A percentile compares a stretch with the other conserved stretches of the same genome.
Evolutionary conservation across 371 early-diverging fungal species (phyloP).

Genomic region (Apophysomyces ossiformis): DNA sequence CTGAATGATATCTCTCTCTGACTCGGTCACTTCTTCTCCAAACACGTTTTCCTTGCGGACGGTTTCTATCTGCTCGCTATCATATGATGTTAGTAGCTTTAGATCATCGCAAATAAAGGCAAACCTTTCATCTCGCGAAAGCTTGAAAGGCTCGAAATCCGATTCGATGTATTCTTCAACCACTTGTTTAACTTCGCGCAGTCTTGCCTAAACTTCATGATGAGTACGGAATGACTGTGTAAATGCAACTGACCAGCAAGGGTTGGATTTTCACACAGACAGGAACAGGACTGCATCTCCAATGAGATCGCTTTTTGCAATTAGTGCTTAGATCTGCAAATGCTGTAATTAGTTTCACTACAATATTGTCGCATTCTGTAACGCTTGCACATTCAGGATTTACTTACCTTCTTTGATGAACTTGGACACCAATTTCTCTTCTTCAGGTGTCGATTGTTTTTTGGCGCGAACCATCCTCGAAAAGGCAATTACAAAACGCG

Average conservation of each 20-base stretch:
- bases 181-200: slow-evolving; percentile 23
- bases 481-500: slow-evolving; percentile 12
- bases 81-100: not conserved
- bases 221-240: not conserved
- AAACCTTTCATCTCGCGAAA: slow-evolving; percentile 29
- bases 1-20: slow-evolving; percentile 85
- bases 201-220: slow-evolving; percentile 19
- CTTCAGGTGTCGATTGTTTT: slow-evolving; percentile 40
- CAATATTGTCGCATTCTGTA: not conserved
- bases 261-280: slow-evolving; percentile 26
- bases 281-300: slow-evolving; percentile 28
- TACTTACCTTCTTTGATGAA: slow-evolving; percentile 49
- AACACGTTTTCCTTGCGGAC: slow-evolving; percentile 88
- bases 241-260: slow-evolving; percentile 26
- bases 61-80: slow-evolving; percentile 77
- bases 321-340: slow-evolving; percentile 1
- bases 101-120: not conserved
- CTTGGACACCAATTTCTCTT: slow-evolving; percentile 43
- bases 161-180: slow-evolving; percentile 19
- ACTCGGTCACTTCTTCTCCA: slow-evolving; percentile 83
- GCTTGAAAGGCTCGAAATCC: slow-evolving; percentile 26
- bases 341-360: not conserved
- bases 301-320: slow-evolving; percentile 14
- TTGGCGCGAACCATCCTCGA: slow-evolving; percentile 30
- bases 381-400: no score